Percentiles rank a stretch among this genome's conserved stretches.
Evolutionary conservation across 2,329 filamentous ascomycete genomes (phyloP).

Genomic region (Xylaria sp.): DNA sequence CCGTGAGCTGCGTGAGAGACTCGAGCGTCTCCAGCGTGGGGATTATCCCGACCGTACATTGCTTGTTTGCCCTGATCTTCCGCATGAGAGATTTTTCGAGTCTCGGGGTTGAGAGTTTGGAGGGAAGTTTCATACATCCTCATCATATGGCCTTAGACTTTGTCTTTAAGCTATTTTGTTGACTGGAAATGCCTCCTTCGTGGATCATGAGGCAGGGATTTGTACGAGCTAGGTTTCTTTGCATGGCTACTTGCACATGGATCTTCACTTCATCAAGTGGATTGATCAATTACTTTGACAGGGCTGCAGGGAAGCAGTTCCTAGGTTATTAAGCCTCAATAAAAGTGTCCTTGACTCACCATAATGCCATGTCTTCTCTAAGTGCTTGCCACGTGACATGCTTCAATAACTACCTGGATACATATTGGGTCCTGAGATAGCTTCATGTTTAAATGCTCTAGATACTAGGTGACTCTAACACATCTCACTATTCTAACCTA

Average conservation of each 20-base stretch:
- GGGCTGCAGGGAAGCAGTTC: not conserved
- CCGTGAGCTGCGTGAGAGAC: too few species aligned
- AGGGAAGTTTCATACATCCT: not conserved
- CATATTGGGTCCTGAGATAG: not conserved
- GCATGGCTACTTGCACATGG: not conserved
- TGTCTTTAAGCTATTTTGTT: not conserved
- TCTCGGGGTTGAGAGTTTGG: not conserved
- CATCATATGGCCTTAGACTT: not conserved
- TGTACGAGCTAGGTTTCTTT: conserved; percentile 1
- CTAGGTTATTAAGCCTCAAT: not conserved
- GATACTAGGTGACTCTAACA: not conserved
- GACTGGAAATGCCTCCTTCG: not conserved
- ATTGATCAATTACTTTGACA: not conserved
- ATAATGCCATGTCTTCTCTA: not conserved
- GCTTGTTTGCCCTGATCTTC: too few species aligned
- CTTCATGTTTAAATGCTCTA: not conserved
- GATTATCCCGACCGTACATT: too few species aligned
- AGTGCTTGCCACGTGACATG: not conserved
- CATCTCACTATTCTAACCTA: not conserved
- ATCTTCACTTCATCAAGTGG: conserved; percentile 2
- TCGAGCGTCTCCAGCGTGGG: too few species aligned
- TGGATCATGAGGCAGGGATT: conserved; percentile 13
- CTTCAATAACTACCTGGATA: not conserved
- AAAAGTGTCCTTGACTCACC: not conserved
- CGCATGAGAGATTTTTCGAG: not conserved